A percentile compares a stretch with the other conserved stretches of the same genome.
These are phyloP conservation scores for Trametes cingulata DNA, from an alignment of 768 basidiomycete genomes.

Conservation along the genomic window DNA sequence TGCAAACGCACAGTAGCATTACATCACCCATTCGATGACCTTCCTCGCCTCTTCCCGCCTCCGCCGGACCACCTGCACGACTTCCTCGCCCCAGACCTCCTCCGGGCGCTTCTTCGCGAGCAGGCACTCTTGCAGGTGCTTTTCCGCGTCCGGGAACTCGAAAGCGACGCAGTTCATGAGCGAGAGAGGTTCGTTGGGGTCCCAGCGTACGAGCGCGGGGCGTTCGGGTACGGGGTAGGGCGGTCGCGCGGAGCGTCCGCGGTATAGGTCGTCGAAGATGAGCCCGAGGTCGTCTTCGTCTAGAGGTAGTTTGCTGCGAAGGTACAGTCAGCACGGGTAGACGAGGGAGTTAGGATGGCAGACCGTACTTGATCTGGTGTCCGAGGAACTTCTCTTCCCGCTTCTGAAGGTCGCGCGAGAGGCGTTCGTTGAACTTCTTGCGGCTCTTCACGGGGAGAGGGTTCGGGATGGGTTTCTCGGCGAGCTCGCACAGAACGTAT, in stretches of 20 bases:
- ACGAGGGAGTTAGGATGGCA: background rate
- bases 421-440: constrained; percentile 77
- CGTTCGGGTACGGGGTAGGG: constrained; percentile 73
- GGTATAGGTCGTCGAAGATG: constrained; percentile 85
- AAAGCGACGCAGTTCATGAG: constrained; percentile 88
- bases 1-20: background rate
- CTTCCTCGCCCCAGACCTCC: constrained; percentile 73
- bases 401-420: constrained; percentile 73
- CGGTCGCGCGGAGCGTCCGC: constrained; percentile 75
- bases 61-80: constrained; percentile 55
- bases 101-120: constrained; percentile 36
- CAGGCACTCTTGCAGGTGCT: constrained; percentile 53
- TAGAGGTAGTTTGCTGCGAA: constrained; percentile 67
- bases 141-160: constrained; percentile 71
- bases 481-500: constrained; percentile 84
- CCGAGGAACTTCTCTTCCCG: constrained; percentile 73
- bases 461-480: constrained; percentile 79
- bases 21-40: constrained; percentile 56
- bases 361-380: constrained; percentile 52
- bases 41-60: constrained; percentile 59
- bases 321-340: background rate
- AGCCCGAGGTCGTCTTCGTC: constrained; percentile 82
- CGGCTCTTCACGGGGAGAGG: constrained; percentile 86
- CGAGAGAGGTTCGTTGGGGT: constrained; percentile 58
- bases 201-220: constrained; percentile 84